Evolutionary conservation across 2,329 filamentous ascomycete genomes (phyloP).

Genomic region (Aspergillus sp.): DNA sequence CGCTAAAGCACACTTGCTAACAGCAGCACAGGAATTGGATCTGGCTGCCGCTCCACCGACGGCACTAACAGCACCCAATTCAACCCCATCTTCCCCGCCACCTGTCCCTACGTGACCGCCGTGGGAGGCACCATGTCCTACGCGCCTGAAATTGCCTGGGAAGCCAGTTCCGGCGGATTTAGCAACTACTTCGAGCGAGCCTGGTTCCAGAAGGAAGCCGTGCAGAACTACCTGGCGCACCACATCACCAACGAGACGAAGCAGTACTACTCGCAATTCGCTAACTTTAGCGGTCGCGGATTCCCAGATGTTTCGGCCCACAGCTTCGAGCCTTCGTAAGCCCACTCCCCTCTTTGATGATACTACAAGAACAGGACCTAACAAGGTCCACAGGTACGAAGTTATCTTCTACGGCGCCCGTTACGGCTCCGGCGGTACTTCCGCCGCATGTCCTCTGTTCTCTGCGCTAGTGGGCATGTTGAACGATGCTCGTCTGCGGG

Average conservation of each 20-base stretch:
- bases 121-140: conserved; percentile 62
- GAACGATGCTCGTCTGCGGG: conserved; percentile 7
- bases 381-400: conserved; percentile 9
- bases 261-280: conserved; percentile 49
- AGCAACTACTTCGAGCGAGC: conserved; percentile 54
- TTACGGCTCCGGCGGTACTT: conserved; percentile 26
- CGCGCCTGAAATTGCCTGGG: conserved; percentile 52
- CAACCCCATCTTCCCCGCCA: conserved; percentile 64
- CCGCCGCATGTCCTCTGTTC: conserved; percentile 56
- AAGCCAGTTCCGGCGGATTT: conserved; percentile 52
- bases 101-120: conserved; percentile 68
- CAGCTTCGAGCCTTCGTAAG: conserved; percentile 48
- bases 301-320: conserved; percentile 63
- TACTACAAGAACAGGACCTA: not conserved
- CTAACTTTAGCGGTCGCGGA: conserved; percentile 51
- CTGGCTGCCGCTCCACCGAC: conserved; percentile 45
- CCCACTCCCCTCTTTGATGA: no score
- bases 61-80: conserved; percentile 59
- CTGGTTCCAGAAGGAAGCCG: conserved; percentile 49
- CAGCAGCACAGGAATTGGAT: conserved; percentile 52
- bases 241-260: conserved; percentile 34
- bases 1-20: not conserved
- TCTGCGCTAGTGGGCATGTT: conserved; percentile 52
- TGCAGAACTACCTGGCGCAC: conserved; percentile 47
- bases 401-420: conserved; percentile 19